These are phyloP conservation scores for Lactifluus volemus DNA, from an alignment of 768 basidiomycete genomes.

Conservation along the genomic window DNA sequence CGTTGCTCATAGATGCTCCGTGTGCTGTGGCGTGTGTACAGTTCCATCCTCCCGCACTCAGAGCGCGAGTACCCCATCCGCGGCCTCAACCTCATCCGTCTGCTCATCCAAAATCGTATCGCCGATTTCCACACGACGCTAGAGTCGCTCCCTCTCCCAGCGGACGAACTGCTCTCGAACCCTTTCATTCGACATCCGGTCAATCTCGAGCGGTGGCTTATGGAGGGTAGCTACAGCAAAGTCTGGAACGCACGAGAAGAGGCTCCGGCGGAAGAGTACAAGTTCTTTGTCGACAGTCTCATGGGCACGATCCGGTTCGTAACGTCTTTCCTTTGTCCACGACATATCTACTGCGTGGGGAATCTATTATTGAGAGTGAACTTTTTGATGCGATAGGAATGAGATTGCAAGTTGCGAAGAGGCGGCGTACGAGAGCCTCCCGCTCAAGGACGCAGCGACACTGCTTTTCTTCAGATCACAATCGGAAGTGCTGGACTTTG, in stretches of 20 bases:
- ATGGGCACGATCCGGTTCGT: slow-evolving; percentile 88
- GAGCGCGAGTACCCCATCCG: slow-evolving; percentile 82
- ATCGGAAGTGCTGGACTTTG: slow-evolving; percentile 76
- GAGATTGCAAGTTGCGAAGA: slow-evolving; percentile 98
- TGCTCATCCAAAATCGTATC: slow-evolving; percentile 92
- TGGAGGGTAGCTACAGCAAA: slow-evolving; percentile 98
- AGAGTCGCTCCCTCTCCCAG: slow-evolving; percentile 72
- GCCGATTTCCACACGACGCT: slow-evolving; percentile 97
- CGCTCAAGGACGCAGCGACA: slow-evolving; percentile 81
- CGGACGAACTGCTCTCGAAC: slow-evolving; percentile 58
- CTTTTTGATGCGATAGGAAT: slow-evolving; percentile 42
- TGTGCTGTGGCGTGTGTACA: slow-evolving; percentile 20
- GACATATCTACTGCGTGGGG: background rate
- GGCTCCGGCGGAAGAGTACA: slow-evolving; percentile 91
- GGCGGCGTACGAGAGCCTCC: slow-evolving; percentile 84
- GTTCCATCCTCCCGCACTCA: slow-evolving; percentile 71
- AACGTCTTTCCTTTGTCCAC: background rate
- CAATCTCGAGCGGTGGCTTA: slow-evolving; percentile 92
- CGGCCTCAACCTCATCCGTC: slow-evolving; percentile 88
- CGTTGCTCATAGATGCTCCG: background rate
- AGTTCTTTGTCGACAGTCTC: slow-evolving; percentile 85
- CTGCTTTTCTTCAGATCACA: slow-evolving; percentile 85
- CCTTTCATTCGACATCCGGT: slow-evolving; percentile 78
- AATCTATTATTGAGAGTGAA: background rate
- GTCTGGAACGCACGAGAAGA: slow-evolving; percentile 94